phyloP scores from a whole-genome alignment of 1,139 yeast species.

The Candida mesenterica region DNA sequence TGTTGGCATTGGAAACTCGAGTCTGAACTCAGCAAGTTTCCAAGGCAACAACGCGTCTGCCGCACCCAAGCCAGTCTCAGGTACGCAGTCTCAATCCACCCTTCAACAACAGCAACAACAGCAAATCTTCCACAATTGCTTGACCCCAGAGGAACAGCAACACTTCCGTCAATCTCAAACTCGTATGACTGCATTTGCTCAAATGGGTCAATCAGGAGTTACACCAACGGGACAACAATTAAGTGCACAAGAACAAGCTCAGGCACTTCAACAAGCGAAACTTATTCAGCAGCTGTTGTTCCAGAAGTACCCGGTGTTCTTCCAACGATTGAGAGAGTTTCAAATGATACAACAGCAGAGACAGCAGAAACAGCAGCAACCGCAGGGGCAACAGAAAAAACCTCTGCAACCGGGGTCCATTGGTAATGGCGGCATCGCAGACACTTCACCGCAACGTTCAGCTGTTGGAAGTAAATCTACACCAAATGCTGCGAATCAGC shows the following conservation, averaged over 20 bases:
- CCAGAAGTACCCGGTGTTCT: conserved; percentile 45
- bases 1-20: background rate
- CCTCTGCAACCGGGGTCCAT: conserved; percentile 9
- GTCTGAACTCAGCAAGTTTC: conserved; percentile 2
- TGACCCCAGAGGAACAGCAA: conserved; percentile 46
- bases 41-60: conserved; percentile 3
- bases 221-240: conserved; percentile 46
- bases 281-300: conserved; percentile 42
- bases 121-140: conserved; percentile 43
- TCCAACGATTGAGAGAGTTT: conserved; percentile 43
- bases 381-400: conserved; percentile 12
- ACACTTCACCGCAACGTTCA: conserved; percentile 14
- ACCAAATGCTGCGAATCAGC: conserved; percentile 4
- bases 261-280: conserved; percentile 46
- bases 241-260: conserved; percentile 47
- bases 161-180: conserved; percentile 43
- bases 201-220: conserved; percentile 46
- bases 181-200: conserved; percentile 41
- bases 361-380: conserved; percentile 20
- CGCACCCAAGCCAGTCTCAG: conserved; percentile 12
- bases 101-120: conserved; percentile 46
- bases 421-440: conserved; percentile 5
- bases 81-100: conserved; percentile 8
- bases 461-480: conserved; percentile 18
- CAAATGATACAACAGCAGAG: conserved; percentile 42